Base-by-base conservation (phyloP, 2,329 filamentous ascomycete species). In the Alternaria triticimaculans region DNA sequence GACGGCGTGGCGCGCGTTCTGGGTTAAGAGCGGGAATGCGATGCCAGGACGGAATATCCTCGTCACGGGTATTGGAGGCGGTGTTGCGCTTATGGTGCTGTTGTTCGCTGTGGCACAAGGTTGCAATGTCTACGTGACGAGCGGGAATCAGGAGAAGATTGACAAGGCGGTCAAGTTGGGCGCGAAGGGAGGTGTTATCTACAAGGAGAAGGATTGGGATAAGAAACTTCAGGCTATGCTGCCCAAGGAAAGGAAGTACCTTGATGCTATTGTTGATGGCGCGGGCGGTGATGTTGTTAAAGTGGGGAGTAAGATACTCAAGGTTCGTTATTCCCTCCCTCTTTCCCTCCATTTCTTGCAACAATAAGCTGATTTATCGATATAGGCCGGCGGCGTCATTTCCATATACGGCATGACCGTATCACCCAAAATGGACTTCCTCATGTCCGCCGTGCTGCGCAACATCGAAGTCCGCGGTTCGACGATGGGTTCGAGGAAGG, bases 371-470 rank as follows among this genome's bases (percentile, higher is more conserved):
- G 20, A 60, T 20, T 6, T 18, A 4, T 43, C 2, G 5, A 20
- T 41, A 10, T 61, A 85, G 87, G 80, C 87, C 1, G 95, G 96
- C 6, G 96, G 94, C 58, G 86, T 95, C n/a, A 90, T 98, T 63
- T 87, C 90, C 2, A 85, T 90, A 70, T 98, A 98, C 78, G 95
- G 96, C 64, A 97, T 98, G 95, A 98, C 95, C 0, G 83, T 92
- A 3, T 84, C 85, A 0, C 94, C 95, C 2, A 93, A 91, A 82
- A 95, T 97, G 90, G 89, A 92, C 55, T 97, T 92, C 87, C 75
- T 88, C 12, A 97, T 97, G 92, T 81, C 85, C 64, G 94, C 94
- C 0, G 91, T 96, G 14, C 81, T 98, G 64, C 92, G 90, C 80
- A 97, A 98, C 75, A 87, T 97, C 57, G 95, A 98, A 50, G 85